Evolutionary conservation across 495 filamentous ascomycete species (phyloP).

Genomic region (Apiosordaria backusii): DNA sequence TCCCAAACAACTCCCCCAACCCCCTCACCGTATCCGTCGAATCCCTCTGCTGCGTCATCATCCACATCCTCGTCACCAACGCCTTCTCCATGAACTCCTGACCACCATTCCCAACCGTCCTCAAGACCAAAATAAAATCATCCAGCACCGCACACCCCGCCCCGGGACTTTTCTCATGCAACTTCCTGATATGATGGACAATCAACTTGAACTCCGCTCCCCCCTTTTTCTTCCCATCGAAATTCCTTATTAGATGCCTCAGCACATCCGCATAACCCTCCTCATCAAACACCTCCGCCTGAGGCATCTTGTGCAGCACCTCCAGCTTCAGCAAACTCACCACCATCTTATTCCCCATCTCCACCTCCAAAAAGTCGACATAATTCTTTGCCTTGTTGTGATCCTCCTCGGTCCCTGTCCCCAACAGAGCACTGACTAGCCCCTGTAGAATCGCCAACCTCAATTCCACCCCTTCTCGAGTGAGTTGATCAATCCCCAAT

Average conservation of each 20-base stretch:
- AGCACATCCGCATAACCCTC: slow-evolving; percentile 50
- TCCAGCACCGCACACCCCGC: slow-evolving; percentile 55
- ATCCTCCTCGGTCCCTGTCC: slow-evolving; percentile 40
- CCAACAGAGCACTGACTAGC: slow-evolving; percentile 53
- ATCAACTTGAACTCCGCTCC: slow-evolving; percentile 61
- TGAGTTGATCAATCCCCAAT: slow-evolving; percentile 54
- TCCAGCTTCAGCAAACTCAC: slow-evolving; percentile 71
- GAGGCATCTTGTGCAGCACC: slow-evolving; percentile 45
- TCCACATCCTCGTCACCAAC: slow-evolving; percentile 60
- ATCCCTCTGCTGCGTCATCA: slow-evolving; percentile 42
- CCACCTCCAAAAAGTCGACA: slow-evolving; percentile 55
- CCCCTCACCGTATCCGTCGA: slow-evolving; percentile 24
- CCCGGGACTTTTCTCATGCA: slow-evolving; percentile 52
- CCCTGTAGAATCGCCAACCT: slow-evolving; percentile 63
- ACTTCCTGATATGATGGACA: slow-evolving; percentile 64
- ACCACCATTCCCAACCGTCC: slow-evolving; percentile 36
- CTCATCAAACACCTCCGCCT: slow-evolving; percentile 44
- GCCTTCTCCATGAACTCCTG: slow-evolving; percentile 60
- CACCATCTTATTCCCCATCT: slow-evolving; percentile 58
- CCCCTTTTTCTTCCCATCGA: slow-evolving; percentile 37
- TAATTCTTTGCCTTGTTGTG: slow-evolving; percentile 55
- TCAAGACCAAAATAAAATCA: slow-evolving; percentile 52
- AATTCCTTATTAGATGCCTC: slow-evolving; percentile 52
- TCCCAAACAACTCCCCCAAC: slow-evolving; percentile 20
- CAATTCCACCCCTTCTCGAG: slow-evolving; percentile 59